Base-by-base conservation (phyloP, 2,329 filamentous ascomycete species). In the Pseudogymnoascus sp. region DNA sequence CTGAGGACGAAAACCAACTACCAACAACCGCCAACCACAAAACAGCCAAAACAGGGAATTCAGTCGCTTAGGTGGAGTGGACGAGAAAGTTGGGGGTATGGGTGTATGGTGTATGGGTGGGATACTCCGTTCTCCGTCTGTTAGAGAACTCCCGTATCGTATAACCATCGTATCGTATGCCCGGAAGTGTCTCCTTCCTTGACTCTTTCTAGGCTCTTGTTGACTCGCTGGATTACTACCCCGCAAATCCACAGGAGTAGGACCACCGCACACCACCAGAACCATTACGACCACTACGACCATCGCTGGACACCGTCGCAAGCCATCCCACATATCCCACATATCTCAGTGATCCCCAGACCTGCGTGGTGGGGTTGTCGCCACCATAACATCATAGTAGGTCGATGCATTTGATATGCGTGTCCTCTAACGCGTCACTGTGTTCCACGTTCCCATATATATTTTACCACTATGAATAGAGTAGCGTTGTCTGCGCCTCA, bases 391-490 rank as follows among this genome's bases (percentile, higher is more conserved):
- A 33, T 54, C 44, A 54, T 54, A 54, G 13, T 31, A 17, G 26
- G n/a, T 17, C 44, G 44, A 31, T 17, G 5, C 26, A 17, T 54
- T 54, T 54, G 44, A 54, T 54, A 54, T 54, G 44, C 44, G 44
- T 13, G 1, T 31, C 26, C 9, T 54, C 5, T 54, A 54, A 54
- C 44, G 44, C 44, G 44, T 54, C 44, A 54, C 44, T 17, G 44
- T 54, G 44, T 33, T 54, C 44, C 44, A 54, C n/a, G 44, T 54
- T 54, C 26, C 44, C 44, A 54, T 33, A 33, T 44, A 17, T 33
- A 31, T 54, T 33, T 31, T 54, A 17, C 17, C 17, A 17, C 17
- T 15, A 10, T 11, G 10, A 33, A 17, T 17, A 17, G 17, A 17
- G 17, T 54, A 54, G 44, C 9, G 44, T 15, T 33, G 44, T 17